Evolutionary conservation across 257 asterid genomes (phyloP).

Genomic region (Rhazya stricta): DNA sequence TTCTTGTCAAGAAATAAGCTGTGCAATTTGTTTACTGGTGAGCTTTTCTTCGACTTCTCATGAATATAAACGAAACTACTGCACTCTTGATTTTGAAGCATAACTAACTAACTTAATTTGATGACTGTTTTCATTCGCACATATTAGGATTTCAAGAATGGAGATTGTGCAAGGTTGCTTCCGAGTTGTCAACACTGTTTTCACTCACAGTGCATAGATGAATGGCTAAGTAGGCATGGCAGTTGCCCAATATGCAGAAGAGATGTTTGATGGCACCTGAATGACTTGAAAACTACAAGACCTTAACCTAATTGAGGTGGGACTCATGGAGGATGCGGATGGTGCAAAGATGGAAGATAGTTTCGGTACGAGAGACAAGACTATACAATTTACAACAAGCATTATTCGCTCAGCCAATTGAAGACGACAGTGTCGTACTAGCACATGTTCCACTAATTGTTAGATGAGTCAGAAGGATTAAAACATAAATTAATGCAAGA

Average conservation of each 20-base stretch:
- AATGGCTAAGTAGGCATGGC: constrained; percentile 70
- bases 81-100: background rate
- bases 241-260: constrained; percentile 79
- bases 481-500: background rate
- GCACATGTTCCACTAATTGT: background rate
- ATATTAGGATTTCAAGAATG: constrained; percentile 55
- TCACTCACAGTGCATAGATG: constrained; percentile 69
- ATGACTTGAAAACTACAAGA: background rate
- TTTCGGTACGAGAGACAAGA: no score
- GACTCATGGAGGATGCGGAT: no score
- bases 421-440: no score
- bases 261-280: constrained; percentile 27
- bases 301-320: background rate
- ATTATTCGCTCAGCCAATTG: no score
- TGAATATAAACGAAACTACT: background rate
- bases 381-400: no score
- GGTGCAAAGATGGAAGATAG: no score
- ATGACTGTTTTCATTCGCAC: background rate
- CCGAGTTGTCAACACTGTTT: constrained; percentile 66
- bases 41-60: background rate
- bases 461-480: background rate
- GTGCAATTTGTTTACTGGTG: constrained; percentile 86
- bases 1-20: constrained; percentile 31
- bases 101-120: background rate
- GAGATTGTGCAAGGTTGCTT: constrained; percentile 51